Evolutionary conservation across 148 eudicot genomes (phyloP).

Genomic region (Hydrangea macrophylla): DNA sequence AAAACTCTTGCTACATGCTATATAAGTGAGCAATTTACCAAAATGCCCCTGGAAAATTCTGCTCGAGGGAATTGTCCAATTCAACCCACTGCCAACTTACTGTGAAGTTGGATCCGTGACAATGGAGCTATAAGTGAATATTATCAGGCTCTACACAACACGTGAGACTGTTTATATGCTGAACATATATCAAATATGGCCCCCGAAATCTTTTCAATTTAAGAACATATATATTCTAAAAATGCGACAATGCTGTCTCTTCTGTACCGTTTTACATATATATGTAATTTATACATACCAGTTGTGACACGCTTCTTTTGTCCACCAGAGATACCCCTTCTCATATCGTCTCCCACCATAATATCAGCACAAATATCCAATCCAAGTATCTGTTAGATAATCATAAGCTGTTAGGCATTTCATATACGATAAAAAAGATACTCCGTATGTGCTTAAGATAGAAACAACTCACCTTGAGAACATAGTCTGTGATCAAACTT

Average conservation of each 20-base stretch:
- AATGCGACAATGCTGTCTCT: not conserved
- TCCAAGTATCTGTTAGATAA: constrained; percentile 31
- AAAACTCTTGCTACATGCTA: too few species aligned
- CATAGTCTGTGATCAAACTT: constrained; percentile 38
- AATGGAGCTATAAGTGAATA: too few species aligned
- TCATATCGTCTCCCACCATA: constrained; percentile 44
- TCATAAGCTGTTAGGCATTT: not conserved
- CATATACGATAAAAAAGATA: not conserved
- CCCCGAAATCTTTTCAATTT: not conserved
- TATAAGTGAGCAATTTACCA: too few species aligned
- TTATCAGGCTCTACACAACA: too few species aligned
- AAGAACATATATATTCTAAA: not conserved
- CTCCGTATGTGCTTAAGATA: not conserved
- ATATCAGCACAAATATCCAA: constrained; percentile 45
- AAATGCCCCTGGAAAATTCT: too few species aligned
- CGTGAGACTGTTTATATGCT: not conserved
- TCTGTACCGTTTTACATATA: not conserved
- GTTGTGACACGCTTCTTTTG: constrained; percentile 46
- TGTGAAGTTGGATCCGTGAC: too few species aligned
- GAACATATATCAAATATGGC: not conserved
- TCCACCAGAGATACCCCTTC: constrained; percentile 47
- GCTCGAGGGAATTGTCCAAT: too few species aligned
- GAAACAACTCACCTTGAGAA: constrained; percentile 33
- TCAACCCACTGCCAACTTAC: too few species aligned
- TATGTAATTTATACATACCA: constrained; percentile 20